phyloP scores from a whole-genome alignment of 306 rosid genomes.

The Abrus precatorius region DNA sequence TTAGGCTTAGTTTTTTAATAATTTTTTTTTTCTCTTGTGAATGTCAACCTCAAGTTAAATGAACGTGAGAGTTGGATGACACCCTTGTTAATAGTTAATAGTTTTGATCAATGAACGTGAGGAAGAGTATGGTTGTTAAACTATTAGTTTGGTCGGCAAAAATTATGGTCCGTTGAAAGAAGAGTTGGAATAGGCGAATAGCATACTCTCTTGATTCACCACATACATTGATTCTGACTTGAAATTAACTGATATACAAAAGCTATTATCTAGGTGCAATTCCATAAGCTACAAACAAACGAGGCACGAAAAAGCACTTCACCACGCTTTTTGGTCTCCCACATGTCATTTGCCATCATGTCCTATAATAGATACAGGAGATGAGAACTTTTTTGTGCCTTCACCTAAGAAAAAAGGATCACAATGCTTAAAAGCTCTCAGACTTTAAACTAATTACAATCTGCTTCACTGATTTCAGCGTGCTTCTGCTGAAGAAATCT shows the following conservation, averaged over 20 bases:
- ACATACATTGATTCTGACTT: not conserved
- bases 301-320: not conserved
- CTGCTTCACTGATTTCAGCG: slow-evolving; percentile 46
- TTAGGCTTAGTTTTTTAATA: too few relatives aligned
- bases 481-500: slow-evolving; percentile 69
- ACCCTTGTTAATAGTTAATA: too few relatives aligned
- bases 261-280: slow-evolving; percentile 23
- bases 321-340: slow-evolving; percentile 34
- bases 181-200: not conserved
- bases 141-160: not conserved
- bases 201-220: slow-evolving; percentile 3
- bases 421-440: slow-evolving; percentile 30
- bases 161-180: not conserved
- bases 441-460: slow-evolving; percentile 27
- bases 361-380: slow-evolving; percentile 45
- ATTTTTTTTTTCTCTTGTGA: too few relatives aligned
- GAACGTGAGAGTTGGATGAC: too few relatives aligned
- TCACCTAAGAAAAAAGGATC: slow-evolving; percentile 36
- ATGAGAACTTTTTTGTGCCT: slow-evolving; percentile 39
- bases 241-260: slow-evolving; percentile 29
- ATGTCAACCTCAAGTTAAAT: too few relatives aligned
- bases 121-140: not conserved
- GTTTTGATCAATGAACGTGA: too few relatives aligned
- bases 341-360: slow-evolving; percentile 41
- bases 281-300: slow-evolving; percentile 16